Conservation (phyloP, 2,329 filamentous ascomycete genomes). For the Cladosporium sp. region DNA sequence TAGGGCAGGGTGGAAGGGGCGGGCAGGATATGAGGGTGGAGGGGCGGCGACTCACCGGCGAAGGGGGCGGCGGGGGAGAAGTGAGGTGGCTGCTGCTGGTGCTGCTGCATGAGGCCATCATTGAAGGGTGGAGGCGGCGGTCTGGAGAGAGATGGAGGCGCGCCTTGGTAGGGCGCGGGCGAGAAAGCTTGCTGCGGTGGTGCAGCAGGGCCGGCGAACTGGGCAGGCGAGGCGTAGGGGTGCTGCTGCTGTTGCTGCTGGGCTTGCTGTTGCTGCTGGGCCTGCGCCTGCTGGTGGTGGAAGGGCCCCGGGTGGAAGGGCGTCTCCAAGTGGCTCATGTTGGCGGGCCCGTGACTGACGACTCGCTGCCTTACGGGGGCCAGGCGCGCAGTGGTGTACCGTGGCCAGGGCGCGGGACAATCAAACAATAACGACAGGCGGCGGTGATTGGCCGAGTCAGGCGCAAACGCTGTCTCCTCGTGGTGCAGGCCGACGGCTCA, state of each 20-base stretch:
- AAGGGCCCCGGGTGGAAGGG: constrained; percentile 13
- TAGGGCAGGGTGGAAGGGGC: neutral
- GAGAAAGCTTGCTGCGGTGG: constrained; percentile 5
- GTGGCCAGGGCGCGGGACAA: neutral
- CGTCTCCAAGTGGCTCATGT: constrained; percentile 14
- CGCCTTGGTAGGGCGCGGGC: constrained; percentile 6
- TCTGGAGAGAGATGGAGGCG: constrained; percentile 1
- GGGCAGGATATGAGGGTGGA: neutral
- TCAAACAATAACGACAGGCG: constrained; percentile 4
- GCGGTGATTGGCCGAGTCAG: constrained; percentile 11
- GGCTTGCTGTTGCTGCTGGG: constrained; percentile 3
- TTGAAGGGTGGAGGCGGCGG: constrained; percentile 9
- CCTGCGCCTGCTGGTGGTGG: constrained; percentile 22
- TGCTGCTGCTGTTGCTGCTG: constrained; percentile 34
- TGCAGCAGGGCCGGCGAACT: neutral
- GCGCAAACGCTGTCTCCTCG: constrained; percentile 4
- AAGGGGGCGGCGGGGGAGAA: constrained; percentile 12
- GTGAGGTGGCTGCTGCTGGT: neutral
- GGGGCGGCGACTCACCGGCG: constrained; percentile 28
- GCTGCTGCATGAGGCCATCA: constrained; percentile 10
- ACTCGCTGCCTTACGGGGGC: no score
- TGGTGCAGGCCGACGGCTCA: constrained; percentile 4
- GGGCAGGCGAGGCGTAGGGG: constrained; percentile 13
- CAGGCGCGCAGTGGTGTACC: no score
- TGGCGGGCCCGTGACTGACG: neutral